phyloP scores from a whole-genome alignment of 805 yeast genomes.

The Barnettozyma salicaria region DNA sequence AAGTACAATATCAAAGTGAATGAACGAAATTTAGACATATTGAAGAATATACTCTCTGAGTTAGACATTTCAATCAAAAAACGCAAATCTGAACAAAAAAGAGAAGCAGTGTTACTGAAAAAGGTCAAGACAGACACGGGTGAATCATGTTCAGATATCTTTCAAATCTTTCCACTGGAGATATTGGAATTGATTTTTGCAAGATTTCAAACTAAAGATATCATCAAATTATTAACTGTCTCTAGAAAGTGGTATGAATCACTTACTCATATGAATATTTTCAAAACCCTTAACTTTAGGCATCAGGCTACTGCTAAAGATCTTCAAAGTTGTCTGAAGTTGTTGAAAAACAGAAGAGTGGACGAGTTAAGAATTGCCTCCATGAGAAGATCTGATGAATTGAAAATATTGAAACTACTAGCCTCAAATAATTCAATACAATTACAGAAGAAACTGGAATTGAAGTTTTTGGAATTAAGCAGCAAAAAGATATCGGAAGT shows the following conservation, averaged over 20 bases:
- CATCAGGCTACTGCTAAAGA: conserved; percentile 13
- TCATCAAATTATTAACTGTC: conserved; percentile 11
- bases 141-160: no score
- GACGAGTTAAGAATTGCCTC: conserved; percentile 13
- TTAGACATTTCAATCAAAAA: background rate
- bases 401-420: conserved; percentile 12
- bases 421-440: conserved; percentile 7
- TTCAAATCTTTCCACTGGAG: conserved; percentile 12
- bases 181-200: conserved; percentile 6
- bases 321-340: conserved; percentile 14
- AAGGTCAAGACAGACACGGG: conserved; percentile 3
- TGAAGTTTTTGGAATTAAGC: conserved; percentile 15
- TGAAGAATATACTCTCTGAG: conserved; percentile 8
- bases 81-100: background rate
- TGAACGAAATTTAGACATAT: conserved; percentile 8
- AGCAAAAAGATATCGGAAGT: no score
- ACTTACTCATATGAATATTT: conserved; percentile 14
- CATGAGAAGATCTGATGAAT: conserved; percentile 19
- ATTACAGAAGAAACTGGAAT: conserved; percentile 12
- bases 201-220: conserved; percentile 1
- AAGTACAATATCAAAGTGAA: conserved; percentile 11
- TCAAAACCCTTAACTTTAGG: conserved; percentile 12
- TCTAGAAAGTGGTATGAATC: conserved; percentile 17
- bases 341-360: conserved; percentile 14
- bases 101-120: background rate